These are phyloP conservation scores for Kodamaea restingae DNA, from an alignment of 805 yeast genomes.

Conservation along the genomic window DNA sequence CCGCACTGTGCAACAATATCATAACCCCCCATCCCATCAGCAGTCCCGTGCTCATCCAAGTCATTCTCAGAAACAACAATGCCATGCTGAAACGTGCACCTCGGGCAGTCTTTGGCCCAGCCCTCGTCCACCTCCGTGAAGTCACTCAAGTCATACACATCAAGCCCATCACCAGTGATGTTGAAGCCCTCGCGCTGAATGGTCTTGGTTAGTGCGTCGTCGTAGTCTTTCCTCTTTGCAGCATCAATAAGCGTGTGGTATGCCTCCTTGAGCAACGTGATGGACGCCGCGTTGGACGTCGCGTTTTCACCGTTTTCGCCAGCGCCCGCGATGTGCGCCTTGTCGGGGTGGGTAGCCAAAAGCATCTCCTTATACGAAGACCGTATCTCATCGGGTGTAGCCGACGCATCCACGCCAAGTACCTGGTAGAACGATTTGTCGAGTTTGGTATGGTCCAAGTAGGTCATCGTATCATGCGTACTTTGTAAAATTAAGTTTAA, in stretches of 20 bases:
- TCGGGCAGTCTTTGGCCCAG: slow-evolving; percentile 58
- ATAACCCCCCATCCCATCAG: slow-evolving; percentile 48
- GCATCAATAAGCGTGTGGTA: slow-evolving; percentile 51
- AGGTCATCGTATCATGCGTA: slow-evolving; percentile 1
- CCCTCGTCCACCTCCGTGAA: slow-evolving; percentile 41
- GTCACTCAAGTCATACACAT: slow-evolving; percentile 60
- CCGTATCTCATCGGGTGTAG: slow-evolving; percentile 43
- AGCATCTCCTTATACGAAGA: slow-evolving; percentile 61
- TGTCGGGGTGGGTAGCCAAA: slow-evolving; percentile 73
- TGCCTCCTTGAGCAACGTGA: slow-evolving; percentile 52
- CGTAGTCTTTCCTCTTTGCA: slow-evolving; percentile 45
- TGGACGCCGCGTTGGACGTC: too few relatives aligned
- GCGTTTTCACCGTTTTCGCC: slow-evolving; percentile 19
- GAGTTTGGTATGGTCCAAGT: slow-evolving; percentile 6
- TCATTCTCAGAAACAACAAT: slow-evolving; percentile 60
- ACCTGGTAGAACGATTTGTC: slow-evolving; percentile 48
- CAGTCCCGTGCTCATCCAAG: slow-evolving; percentile 50
- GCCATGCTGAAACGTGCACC: slow-evolving; percentile 53
- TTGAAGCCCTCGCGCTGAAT: slow-evolving; percentile 36
- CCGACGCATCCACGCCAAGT: slow-evolving; percentile 46
- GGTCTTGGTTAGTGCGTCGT: slow-evolving; percentile 36
- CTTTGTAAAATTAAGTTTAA: too few relatives aligned
- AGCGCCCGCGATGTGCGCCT: slow-evolving; percentile 20
- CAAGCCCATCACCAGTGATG: slow-evolving; percentile 65
- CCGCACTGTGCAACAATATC: slow-evolving; percentile 75